These are phyloP conservation scores for Cocos nucifera DNA, from an alignment of 176 grass and related monocot genomes.

Conservation along the genomic window DNA sequence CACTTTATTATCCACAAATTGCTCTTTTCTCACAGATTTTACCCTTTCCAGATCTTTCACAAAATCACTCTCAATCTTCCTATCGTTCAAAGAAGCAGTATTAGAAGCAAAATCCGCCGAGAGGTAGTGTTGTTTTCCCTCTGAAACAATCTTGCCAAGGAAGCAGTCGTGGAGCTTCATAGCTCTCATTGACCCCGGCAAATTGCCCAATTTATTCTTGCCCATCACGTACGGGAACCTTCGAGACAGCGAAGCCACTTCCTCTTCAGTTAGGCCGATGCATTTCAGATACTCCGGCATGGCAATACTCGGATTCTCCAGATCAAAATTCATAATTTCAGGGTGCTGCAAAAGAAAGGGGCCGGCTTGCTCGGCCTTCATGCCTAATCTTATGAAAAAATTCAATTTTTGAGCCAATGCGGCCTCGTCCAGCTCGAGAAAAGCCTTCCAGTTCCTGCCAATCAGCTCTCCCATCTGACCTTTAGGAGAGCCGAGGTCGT, in stretches of 20 bases:
- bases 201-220: conserved; percentile 55
- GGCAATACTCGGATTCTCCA: conserved; percentile 38
- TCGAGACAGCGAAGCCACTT: conserved; percentile 21
- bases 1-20: conserved; percentile 35
- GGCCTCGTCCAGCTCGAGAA: conserved; percentile 47
- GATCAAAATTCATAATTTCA: conserved; percentile 47
- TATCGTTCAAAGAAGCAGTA: conserved; percentile 31
- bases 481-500: conserved; percentile 39
- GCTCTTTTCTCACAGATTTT: conserved; percentile 29
- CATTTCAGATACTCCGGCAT: conserved; percentile 47
- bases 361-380: conserved; percentile 37
- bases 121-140: conserved; percentile 30
- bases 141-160: conserved; percentile 32
- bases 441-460: conserved; percentile 34
- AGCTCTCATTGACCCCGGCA: conserved; percentile 44
- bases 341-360: conserved; percentile 48
- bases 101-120: conserved; percentile 40
- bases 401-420: conserved; percentile 39
- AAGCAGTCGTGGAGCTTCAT: conserved; percentile 43
- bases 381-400: conserved; percentile 59
- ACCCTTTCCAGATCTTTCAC: conserved; percentile 38
- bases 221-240: conserved; percentile 57
- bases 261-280: conserved; percentile 35
- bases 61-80: conserved; percentile 37
- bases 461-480: conserved; percentile 50